phyloP scores from a whole-genome alignment of 345 rosid genomes.

The Melaleuca quinquenervia region DNA sequence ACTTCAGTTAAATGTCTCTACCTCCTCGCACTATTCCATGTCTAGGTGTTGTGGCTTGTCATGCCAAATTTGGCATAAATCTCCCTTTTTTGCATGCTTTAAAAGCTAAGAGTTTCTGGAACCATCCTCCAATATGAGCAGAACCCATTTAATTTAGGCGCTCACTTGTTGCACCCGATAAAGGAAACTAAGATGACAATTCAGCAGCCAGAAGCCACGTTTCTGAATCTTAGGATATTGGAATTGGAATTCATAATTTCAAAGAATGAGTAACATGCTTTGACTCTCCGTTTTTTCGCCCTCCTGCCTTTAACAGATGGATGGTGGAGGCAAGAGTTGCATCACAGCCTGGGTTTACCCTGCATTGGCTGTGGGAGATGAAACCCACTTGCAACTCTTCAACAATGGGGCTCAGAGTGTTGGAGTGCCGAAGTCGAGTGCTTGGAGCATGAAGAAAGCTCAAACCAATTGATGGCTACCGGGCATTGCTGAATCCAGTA shows the following conservation, averaged over 20 bases:
- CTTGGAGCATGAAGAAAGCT: slow-evolving; percentile 71
- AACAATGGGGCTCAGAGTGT: slow-evolving; percentile 41
- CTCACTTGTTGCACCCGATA: not conserved
- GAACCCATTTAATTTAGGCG: not conserved
- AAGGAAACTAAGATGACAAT: not conserved
- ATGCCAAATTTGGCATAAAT: not conserved
- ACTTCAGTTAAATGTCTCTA: not conserved
- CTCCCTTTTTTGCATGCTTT: too few relatives aligned
- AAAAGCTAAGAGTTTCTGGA: not conserved
- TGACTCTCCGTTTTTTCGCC: too few relatives aligned
- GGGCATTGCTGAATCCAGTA: slow-evolving; percentile 16
- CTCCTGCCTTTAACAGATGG: slow-evolving; percentile 23
- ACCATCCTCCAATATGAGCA: not conserved
- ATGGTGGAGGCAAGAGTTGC: slow-evolving; percentile 50
- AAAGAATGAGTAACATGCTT: not conserved
- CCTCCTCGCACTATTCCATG: not conserved
- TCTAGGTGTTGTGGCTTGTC: not conserved
- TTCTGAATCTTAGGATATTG: not conserved
- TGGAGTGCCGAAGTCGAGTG: slow-evolving; percentile 20
- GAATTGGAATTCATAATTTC: not conserved
- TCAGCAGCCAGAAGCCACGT: not conserved
- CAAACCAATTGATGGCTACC: slow-evolving; percentile 10
- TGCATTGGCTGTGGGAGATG: slow-evolving; percentile 18
- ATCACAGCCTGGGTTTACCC: slow-evolving; percentile 75
- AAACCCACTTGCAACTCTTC: slow-evolving; percentile 41